These are phyloP conservation scores for Chrysosporium queenslandicum DNA, from an alignment of 2,329 filamentous ascomycete genomes.

Conservation along the genomic window DNA sequence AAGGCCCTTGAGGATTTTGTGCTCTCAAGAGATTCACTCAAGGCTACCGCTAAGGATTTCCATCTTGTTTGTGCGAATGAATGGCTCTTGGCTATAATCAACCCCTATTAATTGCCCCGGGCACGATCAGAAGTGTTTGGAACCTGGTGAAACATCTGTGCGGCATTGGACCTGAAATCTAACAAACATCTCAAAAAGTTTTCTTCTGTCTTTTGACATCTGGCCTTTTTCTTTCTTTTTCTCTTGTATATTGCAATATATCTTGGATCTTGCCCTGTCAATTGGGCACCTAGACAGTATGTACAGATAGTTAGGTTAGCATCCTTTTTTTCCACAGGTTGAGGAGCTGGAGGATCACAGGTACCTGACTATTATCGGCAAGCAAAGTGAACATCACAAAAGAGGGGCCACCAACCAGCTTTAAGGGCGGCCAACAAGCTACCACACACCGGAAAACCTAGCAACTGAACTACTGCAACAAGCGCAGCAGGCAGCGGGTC, in stretches of 20 bases:
- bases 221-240: background rate
- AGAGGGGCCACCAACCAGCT: conserved; percentile 7
- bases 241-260: background rate
- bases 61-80: background rate
- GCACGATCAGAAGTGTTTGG: background rate
- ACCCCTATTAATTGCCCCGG: background rate
- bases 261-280: background rate
- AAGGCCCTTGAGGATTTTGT: no score
- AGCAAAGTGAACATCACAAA: background rate
- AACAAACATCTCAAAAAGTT: background rate
- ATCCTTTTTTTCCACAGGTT: background rate
- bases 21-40: background rate
- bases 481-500: conserved; percentile 12
- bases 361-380: background rate
- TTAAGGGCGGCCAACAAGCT: background rate
- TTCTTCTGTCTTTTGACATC: no score
- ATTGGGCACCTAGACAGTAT: no score
- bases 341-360: no score
- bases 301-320: no score
- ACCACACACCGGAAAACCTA: conserved; percentile 1
- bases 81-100: background rate
- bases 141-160: conserved; percentile 9
- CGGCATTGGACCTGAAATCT: background rate
- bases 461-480: background rate
- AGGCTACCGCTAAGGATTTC: background rate